These are phyloP conservation scores for Monosporozyma solicola DNA, from an alignment of 805 yeast genomes.

Conservation along the genomic window DNA sequence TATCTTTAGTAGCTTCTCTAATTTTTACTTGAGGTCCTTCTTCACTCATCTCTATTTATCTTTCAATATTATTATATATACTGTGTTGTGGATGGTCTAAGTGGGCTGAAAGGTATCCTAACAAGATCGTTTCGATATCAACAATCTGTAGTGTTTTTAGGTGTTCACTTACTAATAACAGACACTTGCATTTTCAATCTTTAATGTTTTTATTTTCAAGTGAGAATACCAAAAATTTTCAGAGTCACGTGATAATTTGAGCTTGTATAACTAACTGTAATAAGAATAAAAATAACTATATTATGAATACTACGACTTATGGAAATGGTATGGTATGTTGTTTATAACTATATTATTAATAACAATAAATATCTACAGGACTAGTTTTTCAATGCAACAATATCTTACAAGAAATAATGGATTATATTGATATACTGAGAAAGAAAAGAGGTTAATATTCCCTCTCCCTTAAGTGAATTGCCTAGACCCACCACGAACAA, in stretches of 20 bases:
- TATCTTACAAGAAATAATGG: neutral
- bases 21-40: conserved; percentile 72
- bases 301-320: neutral
- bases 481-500: conserved; percentile 88
- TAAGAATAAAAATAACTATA: neutral
- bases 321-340: neutral
- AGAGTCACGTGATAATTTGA: neutral
- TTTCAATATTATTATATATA: neutral
- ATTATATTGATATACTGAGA: neutral
- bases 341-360: neutral
- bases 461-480: conserved; percentile 45
- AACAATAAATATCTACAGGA: conserved; percentile 1
- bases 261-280: neutral
- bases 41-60: conserved; percentile 20
- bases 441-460: neutral
- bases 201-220: neutral
- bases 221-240: neutral
- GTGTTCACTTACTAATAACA: neutral
- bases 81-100: neutral
- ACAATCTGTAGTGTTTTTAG: neutral
- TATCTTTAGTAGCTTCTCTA: conserved; percentile 75
- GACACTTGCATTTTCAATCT: neutral
- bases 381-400: neutral
- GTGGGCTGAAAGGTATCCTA: neutral
- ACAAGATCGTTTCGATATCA: neutral